Percentiles rank a stretch among this genome's conserved stretches.
These are phyloP conservation scores for Dentipellis sp. DNA, from an alignment of 768 basidiomycete species.

Conservation along the genomic window DNA sequence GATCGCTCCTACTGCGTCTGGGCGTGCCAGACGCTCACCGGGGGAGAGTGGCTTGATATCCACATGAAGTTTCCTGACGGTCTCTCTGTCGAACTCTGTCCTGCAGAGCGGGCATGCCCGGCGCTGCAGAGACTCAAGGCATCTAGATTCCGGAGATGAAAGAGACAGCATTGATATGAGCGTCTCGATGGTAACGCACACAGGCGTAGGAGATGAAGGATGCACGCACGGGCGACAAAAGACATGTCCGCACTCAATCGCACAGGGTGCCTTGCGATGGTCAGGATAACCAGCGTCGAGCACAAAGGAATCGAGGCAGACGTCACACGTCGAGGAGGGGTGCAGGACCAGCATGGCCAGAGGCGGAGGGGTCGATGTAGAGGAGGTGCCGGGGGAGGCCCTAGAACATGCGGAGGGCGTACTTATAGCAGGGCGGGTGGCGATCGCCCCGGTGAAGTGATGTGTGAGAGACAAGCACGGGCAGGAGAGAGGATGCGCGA, in stretches of 20 bases:
- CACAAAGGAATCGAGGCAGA: constrained; percentile 18
- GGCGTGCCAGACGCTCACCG: constrained; percentile 2
- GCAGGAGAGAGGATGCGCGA: constrained; percentile 4
- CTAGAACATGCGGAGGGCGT: constrained; percentile 9
- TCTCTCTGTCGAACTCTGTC: constrained; percentile 7
- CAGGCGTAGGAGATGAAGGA: neutral
- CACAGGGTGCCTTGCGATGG: constrained; percentile 11
- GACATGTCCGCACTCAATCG: constrained; percentile 19
- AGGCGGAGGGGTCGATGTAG: constrained; percentile 2
- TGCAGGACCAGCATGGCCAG: constrained; percentile 17
- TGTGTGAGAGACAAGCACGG: constrained; percentile 4
- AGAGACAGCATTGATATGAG: neutral
- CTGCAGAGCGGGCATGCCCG: constrained; percentile 13
- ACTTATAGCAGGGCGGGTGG: constrained; percentile 10
- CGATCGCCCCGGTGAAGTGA: constrained; percentile 14
- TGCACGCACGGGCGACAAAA: constrained; percentile 14
- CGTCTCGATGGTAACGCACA: neutral
- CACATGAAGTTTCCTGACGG: constrained; percentile 11
- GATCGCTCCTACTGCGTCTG: neutral
- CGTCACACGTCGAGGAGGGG: constrained; percentile 19
- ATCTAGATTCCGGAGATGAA: neutral
- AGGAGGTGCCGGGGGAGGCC: constrained; percentile 8
- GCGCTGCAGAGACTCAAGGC: constrained; percentile 11
- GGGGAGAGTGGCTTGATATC: constrained; percentile 9
- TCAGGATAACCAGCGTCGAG: constrained; percentile 9